Percentiles rank a stretch among this genome's conserved stretches.
phyloP scores from a whole-genome alignment of 495 filamentous ascomycete species.

The Neurospora sp. region DNA sequence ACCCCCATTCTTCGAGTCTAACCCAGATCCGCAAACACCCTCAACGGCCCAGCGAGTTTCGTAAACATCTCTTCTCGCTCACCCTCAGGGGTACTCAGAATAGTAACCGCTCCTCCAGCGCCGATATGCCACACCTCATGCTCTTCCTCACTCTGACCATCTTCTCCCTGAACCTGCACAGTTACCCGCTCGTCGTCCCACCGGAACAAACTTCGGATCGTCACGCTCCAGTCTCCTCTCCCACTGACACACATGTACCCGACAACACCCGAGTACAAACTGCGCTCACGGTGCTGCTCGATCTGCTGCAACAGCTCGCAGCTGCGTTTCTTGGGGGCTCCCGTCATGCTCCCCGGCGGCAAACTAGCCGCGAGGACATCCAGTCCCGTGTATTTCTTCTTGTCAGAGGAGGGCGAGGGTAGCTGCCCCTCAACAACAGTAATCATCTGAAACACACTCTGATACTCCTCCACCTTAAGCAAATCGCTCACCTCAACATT shows the following conservation, averaged over 20 bases:
- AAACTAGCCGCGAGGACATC: constrained; percentile 69
- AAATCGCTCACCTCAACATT: constrained; percentile 57
- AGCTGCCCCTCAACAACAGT: constrained; percentile 72
- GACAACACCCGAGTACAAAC: constrained; percentile 79
- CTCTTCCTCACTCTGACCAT: constrained; percentile 5
- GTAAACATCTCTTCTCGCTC: constrained; percentile 89
- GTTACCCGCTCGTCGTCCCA: constrained; percentile 44
- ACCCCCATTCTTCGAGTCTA: not conserved
- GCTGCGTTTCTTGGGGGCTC: constrained; percentile 82
- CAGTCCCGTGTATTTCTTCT: constrained; percentile 43
- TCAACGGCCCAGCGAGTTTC: constrained; percentile 62
- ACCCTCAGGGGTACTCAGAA: constrained; percentile 60
- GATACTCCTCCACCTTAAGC: constrained; percentile 80
- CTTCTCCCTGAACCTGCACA: constrained; percentile 7
- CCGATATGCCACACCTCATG: constrained; percentile 67
- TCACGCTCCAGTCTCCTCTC: constrained; percentile 76
- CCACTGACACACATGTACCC: constrained; percentile 85
- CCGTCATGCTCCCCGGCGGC: constrained; percentile 91
- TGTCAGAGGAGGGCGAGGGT: constrained; percentile 13
- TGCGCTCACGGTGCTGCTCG: constrained; percentile 55
- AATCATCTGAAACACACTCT: constrained; percentile 82
- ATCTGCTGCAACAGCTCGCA: constrained; percentile 68
- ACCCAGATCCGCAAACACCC: constrained; percentile 32
- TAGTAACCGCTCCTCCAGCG: constrained; percentile 81
- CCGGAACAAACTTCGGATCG: constrained; percentile 69